These are phyloP conservation scores for Ananas comosus DNA, from an alignment of 176 grass and related monocot genomes.

Conservation along the genomic window DNA sequence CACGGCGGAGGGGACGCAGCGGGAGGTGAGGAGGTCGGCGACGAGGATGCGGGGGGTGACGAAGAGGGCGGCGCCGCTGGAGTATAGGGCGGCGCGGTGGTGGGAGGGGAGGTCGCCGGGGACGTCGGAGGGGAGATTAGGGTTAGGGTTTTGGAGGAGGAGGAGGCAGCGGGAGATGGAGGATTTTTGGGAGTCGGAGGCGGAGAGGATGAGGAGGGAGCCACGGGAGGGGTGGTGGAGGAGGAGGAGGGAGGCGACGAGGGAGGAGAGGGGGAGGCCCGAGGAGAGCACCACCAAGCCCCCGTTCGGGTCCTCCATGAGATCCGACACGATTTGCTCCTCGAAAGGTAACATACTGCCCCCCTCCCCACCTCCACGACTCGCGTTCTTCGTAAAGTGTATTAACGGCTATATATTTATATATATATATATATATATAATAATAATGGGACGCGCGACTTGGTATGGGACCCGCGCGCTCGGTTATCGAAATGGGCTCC, in stretches of 20 bases:
- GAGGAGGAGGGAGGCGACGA: constrained; percentile 51
- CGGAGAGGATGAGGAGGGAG: constrained; percentile 72
- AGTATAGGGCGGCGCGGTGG: constrained; percentile 61
- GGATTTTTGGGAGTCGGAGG: constrained; percentile 47
- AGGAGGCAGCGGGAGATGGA: constrained; percentile 27
- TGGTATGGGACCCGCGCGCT: too few relatives aligned
- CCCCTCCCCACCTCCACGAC: too few relatives aligned
- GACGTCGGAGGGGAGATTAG: constrained; percentile 33
- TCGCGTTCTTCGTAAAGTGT: neutral
- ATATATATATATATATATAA: too few relatives aligned
- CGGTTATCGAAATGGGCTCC: too few relatives aligned
- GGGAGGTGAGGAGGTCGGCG: constrained; percentile 85
- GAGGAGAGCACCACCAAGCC: constrained; percentile 65
- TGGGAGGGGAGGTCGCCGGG: constrained; percentile 49
- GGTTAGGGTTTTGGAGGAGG: constrained; percentile 10
- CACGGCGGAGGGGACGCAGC: constrained; percentile 42
- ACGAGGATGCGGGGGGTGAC: constrained; percentile 71
- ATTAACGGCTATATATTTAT: too few relatives aligned
- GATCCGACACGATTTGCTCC: constrained; percentile 63
- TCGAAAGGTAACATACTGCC: constrained; percentile 46
- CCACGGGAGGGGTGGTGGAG: constrained; percentile 35
- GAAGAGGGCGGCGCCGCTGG: constrained; percentile 55
- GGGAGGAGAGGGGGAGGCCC: constrained; percentile 52
- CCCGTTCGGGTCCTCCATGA: constrained; percentile 76
- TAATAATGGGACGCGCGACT: too few relatives aligned